Evolutionary conservation across 495 filamentous ascomycete species (phyloP).

Genomic region (Penicillium malachiteum): DNA sequence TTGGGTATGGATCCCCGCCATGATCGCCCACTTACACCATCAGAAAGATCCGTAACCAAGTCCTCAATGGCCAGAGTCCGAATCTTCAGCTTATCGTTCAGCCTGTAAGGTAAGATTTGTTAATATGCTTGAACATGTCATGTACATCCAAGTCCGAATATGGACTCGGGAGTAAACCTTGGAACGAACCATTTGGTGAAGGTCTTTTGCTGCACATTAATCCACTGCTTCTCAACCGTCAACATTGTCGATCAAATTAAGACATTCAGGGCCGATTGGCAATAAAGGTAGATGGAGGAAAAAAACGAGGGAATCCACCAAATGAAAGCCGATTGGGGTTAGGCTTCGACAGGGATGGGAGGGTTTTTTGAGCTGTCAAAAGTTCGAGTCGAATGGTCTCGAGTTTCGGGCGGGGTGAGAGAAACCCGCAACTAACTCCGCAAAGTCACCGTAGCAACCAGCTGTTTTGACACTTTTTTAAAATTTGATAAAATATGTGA

Average conservation of each 20-base stretch:
- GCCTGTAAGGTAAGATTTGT: slow-evolving; percentile 48
- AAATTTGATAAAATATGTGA: background rate
- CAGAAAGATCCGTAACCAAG: slow-evolving; percentile 82
- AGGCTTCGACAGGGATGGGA: slow-evolving; percentile 1
- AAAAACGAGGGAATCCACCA: slow-evolving; percentile 2
- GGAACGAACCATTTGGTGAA: slow-evolving; percentile 88
- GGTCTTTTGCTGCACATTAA: slow-evolving; percentile 98
- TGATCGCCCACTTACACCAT: slow-evolving; percentile 66
- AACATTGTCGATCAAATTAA: slow-evolving; percentile 49
- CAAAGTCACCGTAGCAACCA: slow-evolving; percentile 24
- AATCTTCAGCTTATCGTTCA: slow-evolving; percentile 87
- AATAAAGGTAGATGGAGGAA: slow-evolving; percentile 8
- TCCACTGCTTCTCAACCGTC: slow-evolving; percentile 82
- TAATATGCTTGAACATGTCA: background rate
- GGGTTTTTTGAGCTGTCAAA: slow-evolving; percentile 1
- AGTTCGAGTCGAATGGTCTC: slow-evolving; percentile 7
- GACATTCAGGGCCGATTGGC: slow-evolving; percentile 42
- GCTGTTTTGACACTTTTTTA: background rate
- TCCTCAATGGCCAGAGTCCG: slow-evolving; percentile 76
- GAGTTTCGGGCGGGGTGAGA: slow-evolving; percentile 9
- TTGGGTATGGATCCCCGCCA: background rate
- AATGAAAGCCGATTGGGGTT: background rate
- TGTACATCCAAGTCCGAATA: too few species aligned
- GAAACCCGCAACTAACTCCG: too few species aligned
- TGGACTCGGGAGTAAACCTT: too few species aligned